Evolutionary conservation across 176 grass and related monocot genomes (phyloP), one percentile per base, ranked within the genome.

Genomic region (Otatea glauca): DNA sequence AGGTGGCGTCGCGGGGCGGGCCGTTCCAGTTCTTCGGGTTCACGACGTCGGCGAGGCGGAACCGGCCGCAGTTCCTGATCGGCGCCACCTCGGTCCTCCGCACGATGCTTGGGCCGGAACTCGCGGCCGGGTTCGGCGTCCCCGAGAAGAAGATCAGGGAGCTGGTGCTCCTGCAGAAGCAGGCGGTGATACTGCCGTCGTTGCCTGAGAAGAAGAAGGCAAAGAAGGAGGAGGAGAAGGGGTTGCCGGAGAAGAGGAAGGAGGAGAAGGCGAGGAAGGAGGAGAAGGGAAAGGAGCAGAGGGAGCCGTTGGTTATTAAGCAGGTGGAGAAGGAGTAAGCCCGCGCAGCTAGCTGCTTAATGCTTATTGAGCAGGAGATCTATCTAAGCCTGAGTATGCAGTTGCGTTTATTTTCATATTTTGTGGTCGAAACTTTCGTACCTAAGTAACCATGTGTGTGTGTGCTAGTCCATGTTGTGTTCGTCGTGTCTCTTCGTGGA

Each of bases 1-100:
- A 98, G 76, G 85, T 98, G 51, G 93, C 96, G 29, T 87, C 93
- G 21, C 89, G 62, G 2, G 72, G 38, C 54, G 89, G 96, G 0
- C 86, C 96, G 23, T 82, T 98, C 25, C 91, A 81, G 86, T 98
- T 98, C 89, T 98, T 98, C 78, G 93, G 93, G 39, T 98, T 96
- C 86, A 94, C 88, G n/a, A 96, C 93, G 43, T 98, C 91, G 75
- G 93, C 96, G 39, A 76, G 78, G 41, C 76, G 74, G 11, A 98
- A 95, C 83, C 77, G 76, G 32, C 91, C 93, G 32, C 93, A 98
- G 89, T 98, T 98, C 85, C 70, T 94, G 43, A 74, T 68, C 17
- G 93, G 96, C 23, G 58, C 55, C 24, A 44, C 74, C 65, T 98
- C 96, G 1, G 44, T 98, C 41, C 81, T 98, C 76, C 72, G 75